Conservation (phyloP, 768 basidiomycete species). For the Suillus discolor region DNA sequence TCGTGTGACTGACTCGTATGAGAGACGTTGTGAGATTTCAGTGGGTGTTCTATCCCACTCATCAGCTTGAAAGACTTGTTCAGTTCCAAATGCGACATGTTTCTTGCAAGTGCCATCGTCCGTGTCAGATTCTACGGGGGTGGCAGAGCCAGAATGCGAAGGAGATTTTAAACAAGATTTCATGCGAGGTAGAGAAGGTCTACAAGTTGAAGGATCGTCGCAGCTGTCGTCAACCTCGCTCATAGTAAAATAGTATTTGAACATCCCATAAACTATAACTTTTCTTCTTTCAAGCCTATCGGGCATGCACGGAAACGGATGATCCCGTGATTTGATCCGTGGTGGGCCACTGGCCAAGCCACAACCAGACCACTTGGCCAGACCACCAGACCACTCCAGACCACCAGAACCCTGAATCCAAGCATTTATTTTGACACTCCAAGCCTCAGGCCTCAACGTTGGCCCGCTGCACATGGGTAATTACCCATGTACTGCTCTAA, state of each 20-base stretch:
- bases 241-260: neutral
- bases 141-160: conserved; percentile 16
- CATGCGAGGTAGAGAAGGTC: conserved; percentile 16
- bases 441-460: too few species aligned
- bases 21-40: conserved; percentile 60
- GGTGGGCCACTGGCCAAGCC: too few species aligned
- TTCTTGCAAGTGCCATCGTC: conserved; percentile 35
- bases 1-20: conserved; percentile 61
- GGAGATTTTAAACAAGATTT: conserved; percentile 21
- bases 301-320: conserved; percentile 1
- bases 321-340: conserved; percentile 1
- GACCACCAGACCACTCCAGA: too few species aligned
- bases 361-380: too few species aligned
- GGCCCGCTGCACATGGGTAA: too few species aligned
- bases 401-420: neutral
- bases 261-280: neutral
- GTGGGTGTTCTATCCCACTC: conserved; percentile 81
- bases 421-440: too few species aligned
- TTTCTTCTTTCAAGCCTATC: neutral
- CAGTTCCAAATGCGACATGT: conserved; percentile 63
- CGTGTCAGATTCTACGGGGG: neutral
- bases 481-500: too few species aligned
- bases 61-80: conserved; percentile 67
- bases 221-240: neutral
- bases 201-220: conserved; percentile 14